Evolutionary conservation across 2,329 filamentous ascomycete genomes (phyloP).

Genomic region (Aureobasidium subglaciale): DNA sequence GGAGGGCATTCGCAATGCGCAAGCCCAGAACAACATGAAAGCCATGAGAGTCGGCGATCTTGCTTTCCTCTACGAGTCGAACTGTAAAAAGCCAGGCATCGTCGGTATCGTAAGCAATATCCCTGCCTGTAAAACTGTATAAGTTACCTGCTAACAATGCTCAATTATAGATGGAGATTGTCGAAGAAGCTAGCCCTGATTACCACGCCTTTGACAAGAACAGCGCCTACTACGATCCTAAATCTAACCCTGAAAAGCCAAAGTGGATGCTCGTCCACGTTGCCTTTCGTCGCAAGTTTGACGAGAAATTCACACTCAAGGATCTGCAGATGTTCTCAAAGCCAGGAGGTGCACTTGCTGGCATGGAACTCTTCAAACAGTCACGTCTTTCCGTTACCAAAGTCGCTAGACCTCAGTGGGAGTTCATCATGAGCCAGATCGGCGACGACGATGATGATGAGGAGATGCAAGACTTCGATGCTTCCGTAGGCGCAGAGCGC

Average conservation of each 20-base stretch:
- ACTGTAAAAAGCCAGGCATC: slow-evolving; percentile 82
- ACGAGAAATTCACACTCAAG: slow-evolving; percentile 59
- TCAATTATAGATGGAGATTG: slow-evolving; percentile 72
- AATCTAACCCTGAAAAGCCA: slow-evolving; percentile 54
- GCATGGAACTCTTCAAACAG: slow-evolving; percentile 76
- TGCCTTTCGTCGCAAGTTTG: slow-evolving; percentile 76
- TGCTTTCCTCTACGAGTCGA: slow-evolving; percentile 96
- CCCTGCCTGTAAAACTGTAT: too few relatives aligned
- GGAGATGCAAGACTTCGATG: background rate
- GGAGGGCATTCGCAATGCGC: slow-evolving; percentile 53
- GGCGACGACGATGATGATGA: slow-evolving; percentile 22
- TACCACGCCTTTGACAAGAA: slow-evolving; percentile 62
- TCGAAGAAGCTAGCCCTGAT: slow-evolving; percentile 74
- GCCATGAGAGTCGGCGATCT: slow-evolving; percentile 87
- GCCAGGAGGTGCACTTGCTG: slow-evolving; percentile 45
- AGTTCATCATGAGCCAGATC: slow-evolving; percentile 45
- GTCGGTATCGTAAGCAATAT: too few relatives aligned
- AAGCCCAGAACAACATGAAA: slow-evolving; percentile 80
- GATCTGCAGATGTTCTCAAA: slow-evolving; percentile 58
- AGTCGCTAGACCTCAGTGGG: slow-evolving; percentile 59
- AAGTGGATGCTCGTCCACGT: slow-evolving; percentile 91
- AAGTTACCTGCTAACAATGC: too few relatives aligned
- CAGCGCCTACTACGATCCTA: slow-evolving; percentile 77
- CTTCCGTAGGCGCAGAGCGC: background rate
- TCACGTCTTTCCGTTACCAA: slow-evolving; percentile 73